Evolutionary conservation across 2,329 filamentous ascomycete species (phyloP), one percentile per base, ranked within the genome.

Genomic region (Diaporthe sp.): DNA sequence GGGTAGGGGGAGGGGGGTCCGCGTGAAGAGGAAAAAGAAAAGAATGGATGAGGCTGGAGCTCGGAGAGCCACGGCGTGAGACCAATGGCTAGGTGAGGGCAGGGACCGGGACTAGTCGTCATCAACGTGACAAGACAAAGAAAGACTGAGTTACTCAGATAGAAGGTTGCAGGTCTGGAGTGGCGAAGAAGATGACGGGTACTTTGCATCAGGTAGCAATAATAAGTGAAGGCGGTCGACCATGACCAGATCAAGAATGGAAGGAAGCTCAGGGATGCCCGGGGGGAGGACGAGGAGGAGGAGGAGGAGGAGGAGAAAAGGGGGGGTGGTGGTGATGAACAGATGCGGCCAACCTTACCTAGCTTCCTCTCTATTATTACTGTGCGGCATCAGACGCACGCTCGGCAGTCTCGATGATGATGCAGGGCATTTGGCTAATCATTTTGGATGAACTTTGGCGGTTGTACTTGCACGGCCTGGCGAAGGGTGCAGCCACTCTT

Each of bases 1-100:
- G 60, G 40, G 74, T 28, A 35, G 58, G 66, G 72, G 73, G 35
- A 38, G 57, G 73, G 73, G 74, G 74, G 58, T 76, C 74, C 68
- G 71, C 72, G 69, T 73, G 71, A 74, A 76, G 47, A 72, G 72
- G 10, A 40, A 42, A 52, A 25, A 25, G 28, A 66, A 57, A 30
- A 35, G 19, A 28, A 52, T 30, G 45, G 33, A 35, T 25, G 66
- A 57, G 73, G 50, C 67, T 50, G 50, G 67, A 58, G 57, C 19
- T 54, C 38, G 60, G 66, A 67, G 57, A 73, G 35, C 25, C 30
- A 42, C 67, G 66, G 72, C 61, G 33, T 61, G 57, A 52, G 30
- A n/a, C 69, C 55, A 71, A 61, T 40, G 69, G 30, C 45, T 33
- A 38, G 58, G 25, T 25, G 25, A 64, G 58, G 58, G 50, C 50